Conservation (phyloP, 441 rosid genomes). For the Caryocar brasiliense region DNA sequence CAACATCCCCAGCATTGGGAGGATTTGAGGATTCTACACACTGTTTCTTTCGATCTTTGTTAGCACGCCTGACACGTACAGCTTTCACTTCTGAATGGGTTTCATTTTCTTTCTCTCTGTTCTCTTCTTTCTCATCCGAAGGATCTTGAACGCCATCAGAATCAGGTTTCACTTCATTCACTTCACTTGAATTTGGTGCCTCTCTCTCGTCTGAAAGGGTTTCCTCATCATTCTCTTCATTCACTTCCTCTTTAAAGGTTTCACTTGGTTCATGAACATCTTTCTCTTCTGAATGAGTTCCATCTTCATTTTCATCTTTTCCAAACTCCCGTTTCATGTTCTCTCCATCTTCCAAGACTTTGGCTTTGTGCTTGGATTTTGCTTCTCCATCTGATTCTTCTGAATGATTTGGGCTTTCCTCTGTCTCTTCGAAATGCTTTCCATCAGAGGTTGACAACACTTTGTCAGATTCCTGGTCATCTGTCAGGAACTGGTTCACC, state of each 20-base stretch:
- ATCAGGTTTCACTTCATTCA: constrained; percentile 31
- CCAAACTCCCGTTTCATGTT: constrained; percentile 24
- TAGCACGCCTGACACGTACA: constrained; percentile 22
- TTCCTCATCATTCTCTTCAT: no score
- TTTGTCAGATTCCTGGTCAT: constrained; percentile 34
- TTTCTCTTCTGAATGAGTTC: constrained; percentile 23
- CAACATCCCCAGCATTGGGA: constrained; percentile 29
- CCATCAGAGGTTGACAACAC: constrained; percentile 26
- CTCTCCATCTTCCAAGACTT: constrained; percentile 21
- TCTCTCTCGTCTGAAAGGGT: no score
- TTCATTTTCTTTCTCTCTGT: no score
- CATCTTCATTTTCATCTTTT: constrained; percentile 23
- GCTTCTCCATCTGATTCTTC: constrained; percentile 40
- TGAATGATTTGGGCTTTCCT: constrained; percentile 21
- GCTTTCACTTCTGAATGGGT: no score
- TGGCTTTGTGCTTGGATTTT: constrained; percentile 36
- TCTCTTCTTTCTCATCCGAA: no score
- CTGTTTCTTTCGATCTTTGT: constrained; percentile 11
- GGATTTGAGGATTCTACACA: constrained; percentile 11
- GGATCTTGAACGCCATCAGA: constrained; percentile 32
- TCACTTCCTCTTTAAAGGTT: constrained; percentile 28
- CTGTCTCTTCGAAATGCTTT: constrained; percentile 27
- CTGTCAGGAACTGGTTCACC: constrained; percentile 20
- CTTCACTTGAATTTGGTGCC: no score
- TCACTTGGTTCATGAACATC: constrained; percentile 34